Evolutionary conservation across 371 early-diverging fungal species (phyloP).

Genomic region (Mortierella sp.): DNA sequence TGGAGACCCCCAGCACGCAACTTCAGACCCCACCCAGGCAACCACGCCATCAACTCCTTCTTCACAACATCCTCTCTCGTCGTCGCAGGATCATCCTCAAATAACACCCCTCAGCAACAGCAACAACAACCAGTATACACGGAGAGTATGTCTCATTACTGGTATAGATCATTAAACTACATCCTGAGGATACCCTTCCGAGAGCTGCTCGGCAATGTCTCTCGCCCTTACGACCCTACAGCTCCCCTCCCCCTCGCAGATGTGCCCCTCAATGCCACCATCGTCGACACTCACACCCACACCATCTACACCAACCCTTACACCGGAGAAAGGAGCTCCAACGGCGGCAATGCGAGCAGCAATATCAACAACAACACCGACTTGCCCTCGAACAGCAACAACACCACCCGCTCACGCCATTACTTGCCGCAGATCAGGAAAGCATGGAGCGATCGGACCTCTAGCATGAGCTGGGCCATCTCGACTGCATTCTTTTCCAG

Average conservation of each 20-base stretch:
- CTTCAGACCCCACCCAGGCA: constrained; percentile 45
- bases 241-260: constrained; percentile 28
- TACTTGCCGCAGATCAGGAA: constrained; percentile 42
- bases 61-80: neutral
- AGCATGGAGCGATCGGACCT: constrained; percentile 36
- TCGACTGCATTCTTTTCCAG: constrained; percentile 40
- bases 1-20: constrained; percentile 49
- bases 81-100: neutral
- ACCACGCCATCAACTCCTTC: constrained; percentile 18
- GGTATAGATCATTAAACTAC: constrained; percentile 31
- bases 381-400: neutral
- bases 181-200: constrained; percentile 53
- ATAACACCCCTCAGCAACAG: neutral
- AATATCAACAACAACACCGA: neutral
- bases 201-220: constrained; percentile 35
- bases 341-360: neutral
- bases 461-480: constrained; percentile 35
- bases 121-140: neutral
- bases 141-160: constrained; percentile 32
- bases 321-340: neutral
- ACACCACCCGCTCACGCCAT: constrained; percentile 6
- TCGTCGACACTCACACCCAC: constrained; percentile 6
- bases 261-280: constrained; percentile 25
- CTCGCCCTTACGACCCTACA: constrained; percentile 39
- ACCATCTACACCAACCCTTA: constrained; percentile 9